Conservation (phyloP, 495 filamentous ascomycete genomes). For the Podospora sp. region DNA sequence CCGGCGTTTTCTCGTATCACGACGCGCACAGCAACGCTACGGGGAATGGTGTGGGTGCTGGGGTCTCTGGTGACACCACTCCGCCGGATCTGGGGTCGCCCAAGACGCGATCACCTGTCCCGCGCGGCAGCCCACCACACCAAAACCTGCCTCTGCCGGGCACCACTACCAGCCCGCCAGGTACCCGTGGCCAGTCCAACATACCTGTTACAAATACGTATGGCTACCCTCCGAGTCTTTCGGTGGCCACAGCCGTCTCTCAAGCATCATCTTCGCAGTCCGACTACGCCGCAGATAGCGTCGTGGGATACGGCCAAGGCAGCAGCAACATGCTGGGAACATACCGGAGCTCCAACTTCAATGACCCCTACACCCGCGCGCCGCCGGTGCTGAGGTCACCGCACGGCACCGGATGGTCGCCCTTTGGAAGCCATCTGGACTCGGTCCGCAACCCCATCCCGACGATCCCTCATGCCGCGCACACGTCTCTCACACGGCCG, state of each 20-base stretch:
- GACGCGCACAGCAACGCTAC: conserved; percentile 37
- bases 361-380: conserved; percentile 49
- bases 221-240: conserved; percentile 45
- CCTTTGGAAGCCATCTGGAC: conserved; percentile 47
- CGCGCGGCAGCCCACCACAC: conserved; percentile 43
- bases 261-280: conserved; percentile 27
- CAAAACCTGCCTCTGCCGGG: conserved; percentile 31
- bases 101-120: conserved; percentile 49
- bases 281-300: conserved; percentile 35
- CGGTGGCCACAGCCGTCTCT: conserved; percentile 40
- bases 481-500: conserved; percentile 40
- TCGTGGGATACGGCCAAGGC: conserved; percentile 40
- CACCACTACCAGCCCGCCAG: conserved; percentile 33
- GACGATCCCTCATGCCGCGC: conserved; percentile 30
- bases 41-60: conserved; percentile 33
- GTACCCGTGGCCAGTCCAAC: conserved; percentile 34
- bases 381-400: conserved; percentile 52
- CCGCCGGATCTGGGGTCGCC: conserved; percentile 51
- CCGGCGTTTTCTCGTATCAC: conserved; percentile 76
- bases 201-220: conserved; percentile 51
- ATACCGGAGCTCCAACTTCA: conserved; percentile 47
- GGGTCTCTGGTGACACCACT: conserved; percentile 39
- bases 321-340: conserved; percentile 51
- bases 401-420: conserved; percentile 46
- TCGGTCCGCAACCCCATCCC: conserved; percentile 44